phyloP scores from a whole-genome alignment of 306 rosid genomes.

The Arachis hypogaea region DNA sequence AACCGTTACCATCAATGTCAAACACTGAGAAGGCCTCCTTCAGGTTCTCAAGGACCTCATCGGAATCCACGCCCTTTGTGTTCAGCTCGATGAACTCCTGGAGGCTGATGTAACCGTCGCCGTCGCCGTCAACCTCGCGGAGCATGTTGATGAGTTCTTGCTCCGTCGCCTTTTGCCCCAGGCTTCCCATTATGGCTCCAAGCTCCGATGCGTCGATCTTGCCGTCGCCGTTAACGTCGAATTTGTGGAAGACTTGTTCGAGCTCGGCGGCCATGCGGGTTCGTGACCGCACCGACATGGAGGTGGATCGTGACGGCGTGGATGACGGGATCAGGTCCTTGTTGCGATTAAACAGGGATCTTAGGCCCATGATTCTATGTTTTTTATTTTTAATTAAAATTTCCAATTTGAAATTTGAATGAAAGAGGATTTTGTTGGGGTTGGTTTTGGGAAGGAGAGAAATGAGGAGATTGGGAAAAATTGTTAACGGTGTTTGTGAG shows the following conservation, averaged over 20 bases:
- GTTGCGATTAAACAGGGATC: conserved; percentile 59
- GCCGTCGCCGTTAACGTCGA: conserved; percentile 91
- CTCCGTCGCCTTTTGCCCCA: conserved; percentile 61
- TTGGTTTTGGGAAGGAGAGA: neutral
- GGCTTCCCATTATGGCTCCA: conserved; percentile 70
- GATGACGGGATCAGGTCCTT: conserved; percentile 39
- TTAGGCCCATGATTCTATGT: conserved; percentile 60
- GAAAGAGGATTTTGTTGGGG: neutral
- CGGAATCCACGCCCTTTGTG: conserved; percentile 78
- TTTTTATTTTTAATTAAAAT: no score
- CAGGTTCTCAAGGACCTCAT: conserved; percentile 71
- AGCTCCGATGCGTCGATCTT: conserved; percentile 86
- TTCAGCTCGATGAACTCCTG: conserved; percentile 78
- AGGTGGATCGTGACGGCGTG: conserved; percentile 36
- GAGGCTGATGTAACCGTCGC: conserved; percentile 82
- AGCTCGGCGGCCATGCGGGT: conserved; percentile 63
- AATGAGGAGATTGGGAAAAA: neutral
- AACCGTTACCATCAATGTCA: conserved; percentile 83
- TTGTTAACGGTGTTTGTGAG: neutral
- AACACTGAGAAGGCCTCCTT: conserved; percentile 85
- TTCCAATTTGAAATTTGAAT: neutral
- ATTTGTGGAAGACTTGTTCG: conserved; percentile 75
- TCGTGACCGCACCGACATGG: conserved; percentile 50
- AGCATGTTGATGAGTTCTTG: conserved; percentile 72
- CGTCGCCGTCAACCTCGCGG: conserved; percentile 79